phyloP scores from a whole-genome alignment of 306 rosid genomes.

The Glycyrrhiza uralensis region DNA sequence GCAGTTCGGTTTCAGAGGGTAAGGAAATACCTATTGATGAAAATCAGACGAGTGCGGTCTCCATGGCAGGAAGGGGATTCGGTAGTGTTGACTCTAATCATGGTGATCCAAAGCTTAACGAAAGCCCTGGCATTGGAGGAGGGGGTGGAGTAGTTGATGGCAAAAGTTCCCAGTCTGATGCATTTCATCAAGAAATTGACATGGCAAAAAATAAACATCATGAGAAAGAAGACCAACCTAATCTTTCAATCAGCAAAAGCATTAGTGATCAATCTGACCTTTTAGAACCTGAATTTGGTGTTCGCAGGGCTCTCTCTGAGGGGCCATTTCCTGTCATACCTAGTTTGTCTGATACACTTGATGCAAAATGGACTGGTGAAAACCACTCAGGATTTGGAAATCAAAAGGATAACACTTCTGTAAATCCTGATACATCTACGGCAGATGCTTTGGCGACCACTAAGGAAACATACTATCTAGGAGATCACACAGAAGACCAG shows the following conservation, averaged over 20 bases:
- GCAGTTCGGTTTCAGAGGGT: constrained; percentile 39
- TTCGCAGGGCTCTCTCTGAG: constrained; percentile 62
- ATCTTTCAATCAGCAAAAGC: constrained; percentile 30
- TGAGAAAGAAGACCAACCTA: constrained; percentile 40
- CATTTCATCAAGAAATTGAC: constrained; percentile 34
- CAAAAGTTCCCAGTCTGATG: constrained; percentile 31
- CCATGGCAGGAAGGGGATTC: constrained; percentile 40
- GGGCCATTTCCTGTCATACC: constrained; percentile 56
- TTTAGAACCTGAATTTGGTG: constrained; percentile 36
- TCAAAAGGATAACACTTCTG: constrained; percentile 37
- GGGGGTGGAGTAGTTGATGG: constrained; percentile 39
- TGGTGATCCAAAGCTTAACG: constrained; percentile 32
- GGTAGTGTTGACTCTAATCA: constrained; percentile 35
- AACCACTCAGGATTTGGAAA: constrained; percentile 40
- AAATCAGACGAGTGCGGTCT: constrained; percentile 34
- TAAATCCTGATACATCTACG: constrained; percentile 38
- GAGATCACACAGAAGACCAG: constrained; percentile 54
- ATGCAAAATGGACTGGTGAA: constrained; percentile 85
- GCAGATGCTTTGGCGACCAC: constrained; percentile 42
- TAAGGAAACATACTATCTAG: constrained; percentile 30
- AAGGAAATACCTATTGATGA: constrained; percentile 45
- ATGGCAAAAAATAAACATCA: constrained; percentile 12
- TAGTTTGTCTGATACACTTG: constrained; percentile 82
- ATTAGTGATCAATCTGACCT: constrained; percentile 29
- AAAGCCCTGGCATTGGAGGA: constrained; percentile 34